Base-by-base conservation (phyloP, 1,139 yeast genomes). In the Taphrina communis region DNA sequence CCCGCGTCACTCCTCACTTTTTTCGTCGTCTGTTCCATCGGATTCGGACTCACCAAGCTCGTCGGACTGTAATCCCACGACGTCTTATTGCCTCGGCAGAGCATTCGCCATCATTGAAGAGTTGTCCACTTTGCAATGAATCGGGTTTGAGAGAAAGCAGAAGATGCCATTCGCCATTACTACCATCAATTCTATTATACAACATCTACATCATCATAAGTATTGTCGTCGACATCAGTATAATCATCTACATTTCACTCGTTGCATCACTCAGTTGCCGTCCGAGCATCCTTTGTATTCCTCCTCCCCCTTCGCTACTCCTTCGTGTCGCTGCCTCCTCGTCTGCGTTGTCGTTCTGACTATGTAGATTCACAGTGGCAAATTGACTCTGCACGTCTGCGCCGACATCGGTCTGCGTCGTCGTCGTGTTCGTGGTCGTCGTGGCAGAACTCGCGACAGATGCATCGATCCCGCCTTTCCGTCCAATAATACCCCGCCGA, bases 1-100 rank as follows among this genome's bases (percentile, higher is more conserved):
- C 97, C 97, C 0, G 86, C 96, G 4, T 88, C 96, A 59, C 72
- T 92, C 9, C 80, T 91, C 72, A 87, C 89, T 56, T 91, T 88
- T 74, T 69, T 85, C 11, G 84, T 87, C 65, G 86, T 91, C 39
- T 84, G 90, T 21, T 85, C 94, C n/a, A 78, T 93, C 50, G 98
- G 97, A 1, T 93, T 87, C 75, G 83, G 87, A 56, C 80, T 91
- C 63, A 57, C 68, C 36, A 57, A 57, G 44, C 36, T 65, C 39
- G 68, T 50, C 36, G 68, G 68, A 12, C 52, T 65, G 9, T 65
- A 65, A 8, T 1, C n/a, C 21, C 19, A 12, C 48, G 1, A 12
- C 17, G 17, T 42, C 8, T 39, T 44, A 4, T 4, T 25, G 31
- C 31, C 31, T 25, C 31, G 31, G 31, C 31, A 2, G 31, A 2